Evolutionary conservation across 768 basidiomycete species (phyloP), one percentile per base, ranked within the genome.

Genomic region (Glaciozyma martinii): DNA sequence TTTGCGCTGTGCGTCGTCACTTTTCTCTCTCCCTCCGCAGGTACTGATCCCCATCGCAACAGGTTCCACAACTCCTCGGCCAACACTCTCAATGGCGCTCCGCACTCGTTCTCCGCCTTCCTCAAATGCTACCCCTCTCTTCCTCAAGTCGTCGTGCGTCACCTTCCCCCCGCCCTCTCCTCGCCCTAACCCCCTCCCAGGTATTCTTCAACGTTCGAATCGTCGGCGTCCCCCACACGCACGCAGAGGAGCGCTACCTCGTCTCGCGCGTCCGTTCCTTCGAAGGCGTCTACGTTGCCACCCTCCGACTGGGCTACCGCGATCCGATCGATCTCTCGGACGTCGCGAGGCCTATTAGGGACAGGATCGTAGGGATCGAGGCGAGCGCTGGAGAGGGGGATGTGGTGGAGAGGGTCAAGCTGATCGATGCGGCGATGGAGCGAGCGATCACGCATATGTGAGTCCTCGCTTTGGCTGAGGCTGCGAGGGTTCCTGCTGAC

Each of bases 81-180:
- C 8, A 57, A 37, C 16, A 60, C 58, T 18, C 29, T 50, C 27
- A 77, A 77, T 54, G 84, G 85, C 47, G 82, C 83, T 12, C 86
- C 86, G 5, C 85, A 85, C 64, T 81, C 83, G 0, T 87, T 86
- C 66, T 78, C 80, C 79, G 83, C 81, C 2, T 85, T 86, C 73
- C 76, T 86, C 37, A 80, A 81, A 5, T 84, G 83, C 71, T 85
- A 84, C 83, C 85, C 85, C 27, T 81, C 84, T 23, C 78, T 88
- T n/a, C 86, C 86, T 42, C 78, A 80, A 4, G 80, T 86, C 43
- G 62, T 68, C 47, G 67, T 68, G 44, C 50, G 60, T 50, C 1
- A 5, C 23, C 32, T 32, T 25, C 32, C 18, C 21, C 10, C 29
- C 10, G 4, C 40, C 15, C 40, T 3, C 3, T 2, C 12, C 7